Base-by-base conservation (phyloP, 495 filamentous ascomycete species). In the Aspergillus panamensis region DNA sequence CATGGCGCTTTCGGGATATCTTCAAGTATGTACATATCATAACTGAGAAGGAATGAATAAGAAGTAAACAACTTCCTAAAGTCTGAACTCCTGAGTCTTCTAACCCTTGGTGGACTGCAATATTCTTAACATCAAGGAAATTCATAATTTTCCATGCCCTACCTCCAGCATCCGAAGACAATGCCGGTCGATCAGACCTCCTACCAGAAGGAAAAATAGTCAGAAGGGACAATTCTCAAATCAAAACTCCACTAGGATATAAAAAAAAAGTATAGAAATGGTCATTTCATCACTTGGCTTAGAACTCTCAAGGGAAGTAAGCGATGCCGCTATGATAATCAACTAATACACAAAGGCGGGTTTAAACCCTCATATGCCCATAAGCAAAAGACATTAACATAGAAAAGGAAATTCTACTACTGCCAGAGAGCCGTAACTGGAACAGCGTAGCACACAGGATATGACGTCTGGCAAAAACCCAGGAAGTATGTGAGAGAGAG, bases 341-440 rank as follows among this genome's bases (percentile, higher is more conserved):
- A 51, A 64, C 65, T 67, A 67, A 64, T 67, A 67, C 64, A 67
- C 65, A 64, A 67, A 67, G 62, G 62, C 59, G 59, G 59, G 55
- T 52, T 49, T 43, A 60, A 53, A 53, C 53, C 59, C 37, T 64
- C 54, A 58, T 58, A 49, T 57, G 62, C 65, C 62, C 52, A 60
- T 62, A 58, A 60, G 62, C 58, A 62, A 57, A 30, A 56, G 57
- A 67, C 51, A 67, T 68, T 62, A 70, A 64, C 59, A 59, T 55
- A 58, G 48, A 60, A 56, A 64, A 58, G 61, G 57, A 63, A 65
- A 51, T 25, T 25, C 62, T 58, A 66, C 62, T 64, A 61, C 63
- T 66, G 61, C 72, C 72, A 77, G 71, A 52, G 54, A 65, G 51
- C 73, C 74, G 65, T 77, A 60, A 75, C 73, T 77, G 74, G 70